Percentiles rank a stretch among this genome's conserved stretches.
Evolutionary conservation across 176 grass and related monocot species (phyloP).

Genomic region (Elymus sibiricus): DNA sequence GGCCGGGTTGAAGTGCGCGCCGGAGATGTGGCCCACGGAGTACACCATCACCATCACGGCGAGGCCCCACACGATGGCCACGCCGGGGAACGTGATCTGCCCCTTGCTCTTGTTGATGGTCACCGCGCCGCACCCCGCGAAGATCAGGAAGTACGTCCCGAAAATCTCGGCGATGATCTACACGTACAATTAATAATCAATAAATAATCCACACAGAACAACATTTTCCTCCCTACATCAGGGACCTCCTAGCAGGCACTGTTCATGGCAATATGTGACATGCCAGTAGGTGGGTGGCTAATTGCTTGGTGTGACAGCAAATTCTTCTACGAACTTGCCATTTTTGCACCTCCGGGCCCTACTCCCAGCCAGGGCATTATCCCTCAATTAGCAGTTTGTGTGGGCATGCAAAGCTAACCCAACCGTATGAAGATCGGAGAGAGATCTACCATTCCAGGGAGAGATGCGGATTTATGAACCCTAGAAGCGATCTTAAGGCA

Average conservation of each 20-base stretch:
- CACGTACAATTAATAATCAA: neutral
- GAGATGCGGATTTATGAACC: neutral
- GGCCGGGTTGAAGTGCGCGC: conserved; percentile 95
- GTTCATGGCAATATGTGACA: neutral
- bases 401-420: neutral
- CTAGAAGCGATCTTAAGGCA: neutral
- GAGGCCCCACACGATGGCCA: conserved; percentile 85
- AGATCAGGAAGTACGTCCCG: conserved; percentile 93
- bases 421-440: neutral
- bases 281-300: neutral
- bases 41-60: conserved; percentile 97
- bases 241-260: neutral
- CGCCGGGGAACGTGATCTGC: conserved; percentile 83
- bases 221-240: neutral
- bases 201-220: neutral
- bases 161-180: conserved; percentile 82
- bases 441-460: neutral
- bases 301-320: neutral
- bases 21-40: conserved; percentile 91
- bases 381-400: neutral
- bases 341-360: neutral
- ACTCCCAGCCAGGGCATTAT: neutral
- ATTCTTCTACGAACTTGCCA: neutral
- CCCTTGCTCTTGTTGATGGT: conserved; percentile 71
- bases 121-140: conserved; percentile 84